Evolutionary conservation across 768 basidiomycete genomes (phyloP).

Genomic region (Sarcomyxa edulis): DNA sequence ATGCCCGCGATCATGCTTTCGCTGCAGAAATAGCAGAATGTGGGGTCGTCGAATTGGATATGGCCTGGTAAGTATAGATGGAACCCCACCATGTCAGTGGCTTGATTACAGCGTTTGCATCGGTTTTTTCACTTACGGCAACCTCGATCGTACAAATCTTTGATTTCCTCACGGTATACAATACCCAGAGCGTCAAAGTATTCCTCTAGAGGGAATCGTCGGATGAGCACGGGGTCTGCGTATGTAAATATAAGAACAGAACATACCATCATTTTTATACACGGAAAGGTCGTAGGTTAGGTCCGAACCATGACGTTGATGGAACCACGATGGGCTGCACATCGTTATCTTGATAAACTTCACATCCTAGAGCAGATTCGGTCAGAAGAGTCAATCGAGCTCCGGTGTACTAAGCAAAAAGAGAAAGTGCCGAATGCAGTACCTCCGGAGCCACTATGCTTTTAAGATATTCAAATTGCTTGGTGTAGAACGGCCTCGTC

Average conservation of each 20-base stretch:
- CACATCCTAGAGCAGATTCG: slow-evolving; percentile 40
- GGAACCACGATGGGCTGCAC: slow-evolving; percentile 69
- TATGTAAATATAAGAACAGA: not conserved
- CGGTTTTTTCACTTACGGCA: slow-evolving; percentile 47
- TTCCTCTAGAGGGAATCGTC: slow-evolving; percentile 30
- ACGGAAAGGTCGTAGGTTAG: slow-evolving; percentile 55
- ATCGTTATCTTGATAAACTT: slow-evolving; percentile 66
- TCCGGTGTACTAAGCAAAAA: too few relatives aligned
- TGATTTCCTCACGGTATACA: slow-evolving; percentile 44
- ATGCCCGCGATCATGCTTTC: slow-evolving; percentile 49
- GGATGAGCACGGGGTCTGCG: not conserved
- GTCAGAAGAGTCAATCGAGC: too few relatives aligned
- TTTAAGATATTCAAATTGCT: slow-evolving; percentile 61
- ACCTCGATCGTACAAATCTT: slow-evolving; percentile 40
- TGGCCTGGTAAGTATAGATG: slow-evolving; percentile 39
- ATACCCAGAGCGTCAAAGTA: slow-evolving; percentile 44
- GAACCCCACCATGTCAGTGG: too few relatives aligned
- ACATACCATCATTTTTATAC: slow-evolving; percentile 54
- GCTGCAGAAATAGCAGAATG: slow-evolving; percentile 62
- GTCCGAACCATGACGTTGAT: slow-evolving; percentile 60
- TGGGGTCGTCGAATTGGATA: slow-evolving; percentile 50
- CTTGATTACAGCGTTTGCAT: too few relatives aligned
- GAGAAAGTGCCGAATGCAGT: slow-evolving; percentile 7
- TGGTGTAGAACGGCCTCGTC: slow-evolving; percentile 54
- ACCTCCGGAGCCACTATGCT: slow-evolving; percentile 51